Base-by-base conservation (phyloP, 352 stramenopile genomes). In the Pythium brassicae region DNA sequence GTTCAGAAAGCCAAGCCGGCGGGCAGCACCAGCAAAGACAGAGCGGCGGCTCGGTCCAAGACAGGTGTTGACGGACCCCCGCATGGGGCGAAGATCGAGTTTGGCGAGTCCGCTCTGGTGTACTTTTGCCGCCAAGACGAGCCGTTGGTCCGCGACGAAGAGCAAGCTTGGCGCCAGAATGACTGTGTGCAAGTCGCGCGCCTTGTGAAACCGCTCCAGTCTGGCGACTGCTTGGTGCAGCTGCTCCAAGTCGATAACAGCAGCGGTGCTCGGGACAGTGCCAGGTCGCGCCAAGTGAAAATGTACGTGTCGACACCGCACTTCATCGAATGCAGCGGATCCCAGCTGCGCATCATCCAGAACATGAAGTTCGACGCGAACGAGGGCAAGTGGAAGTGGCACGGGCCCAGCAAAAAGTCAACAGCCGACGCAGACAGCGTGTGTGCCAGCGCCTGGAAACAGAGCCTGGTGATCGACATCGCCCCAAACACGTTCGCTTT, bases 241-340 rank as follows among this genome's bases (percentile, higher is more conserved):
- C 57, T 82, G 8, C 69, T 68, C 47, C 74, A 70, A 42, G 32
- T 53, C 8, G 57, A 68, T 10, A 12, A n/a, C 29, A 22, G 50
- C 64, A 25, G 14, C 26, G 12, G 8, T 2, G 2, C 25, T 3
- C 32, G 2, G 14, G 32, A 37, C 32, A 37, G 32, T 11, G 9
- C 32, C 32, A 37, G 14, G 1, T 42, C 55, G 17, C 26, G 20
- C 8, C 39, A 32, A 20, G 56, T 59, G 26, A 58, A 64, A 39
- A 17, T 37, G 4, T 78, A 72, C n/a, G 51, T 67, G 7, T 64
- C 67, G 22, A 81, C 69, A 3, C 66, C 69, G 10, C 64, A 81
- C 34, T 72, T 71, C 40, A 74, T 78, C 34, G 66, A 81, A 23
- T 72, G 66, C 37, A 78, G 61, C 47, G 61, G 63, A 2, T 72